A percentile compares a stretch with the other conserved stretches of the same genome.
Evolutionary conservation across 441 rosid genomes (phyloP).

Genomic region (Arabidopsis hybrid): DNA sequence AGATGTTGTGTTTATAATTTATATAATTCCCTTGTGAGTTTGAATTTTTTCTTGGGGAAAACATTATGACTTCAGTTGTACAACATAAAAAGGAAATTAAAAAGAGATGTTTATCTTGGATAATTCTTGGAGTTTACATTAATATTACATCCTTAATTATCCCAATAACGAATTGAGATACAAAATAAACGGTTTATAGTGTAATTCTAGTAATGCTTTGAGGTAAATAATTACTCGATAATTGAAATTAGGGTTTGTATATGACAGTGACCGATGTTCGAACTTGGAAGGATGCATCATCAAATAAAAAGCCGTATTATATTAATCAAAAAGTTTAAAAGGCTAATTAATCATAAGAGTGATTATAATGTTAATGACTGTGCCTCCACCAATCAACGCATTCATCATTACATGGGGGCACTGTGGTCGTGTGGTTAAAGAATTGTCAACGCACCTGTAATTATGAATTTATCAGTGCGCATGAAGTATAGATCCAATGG

Average conservation of each 20-base stretch:
- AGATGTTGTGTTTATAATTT: constrained; percentile 13
- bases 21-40: constrained; percentile 21
- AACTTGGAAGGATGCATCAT: constrained; percentile 13
- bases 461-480: no score
- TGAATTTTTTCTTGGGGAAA: constrained; percentile 11
- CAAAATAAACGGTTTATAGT: no score
- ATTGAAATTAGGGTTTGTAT: constrained; percentile 48
- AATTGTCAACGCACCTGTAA: no score
- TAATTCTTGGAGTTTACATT: neutral
- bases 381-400: neutral
- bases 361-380: constrained; percentile 15
- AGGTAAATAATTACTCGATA: constrained; percentile 18
- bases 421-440: neutral
- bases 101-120: constrained; percentile 13
- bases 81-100: constrained; percentile 14
- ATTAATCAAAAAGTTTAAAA: constrained; percentile 29
- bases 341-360: constrained; percentile 39
- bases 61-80: constrained; percentile 30
- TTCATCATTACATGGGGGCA: constrained; percentile 9
- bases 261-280: constrained; percentile 47
- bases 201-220: no score
- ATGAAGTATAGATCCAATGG: neutral
- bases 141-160: neutral
- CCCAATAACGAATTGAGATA: neutral
- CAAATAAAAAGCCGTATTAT: neutral